Evolutionary conservation across 768 basidiomycete species (phyloP).

Genomic region (Cyclocybe aegerita): DNA sequence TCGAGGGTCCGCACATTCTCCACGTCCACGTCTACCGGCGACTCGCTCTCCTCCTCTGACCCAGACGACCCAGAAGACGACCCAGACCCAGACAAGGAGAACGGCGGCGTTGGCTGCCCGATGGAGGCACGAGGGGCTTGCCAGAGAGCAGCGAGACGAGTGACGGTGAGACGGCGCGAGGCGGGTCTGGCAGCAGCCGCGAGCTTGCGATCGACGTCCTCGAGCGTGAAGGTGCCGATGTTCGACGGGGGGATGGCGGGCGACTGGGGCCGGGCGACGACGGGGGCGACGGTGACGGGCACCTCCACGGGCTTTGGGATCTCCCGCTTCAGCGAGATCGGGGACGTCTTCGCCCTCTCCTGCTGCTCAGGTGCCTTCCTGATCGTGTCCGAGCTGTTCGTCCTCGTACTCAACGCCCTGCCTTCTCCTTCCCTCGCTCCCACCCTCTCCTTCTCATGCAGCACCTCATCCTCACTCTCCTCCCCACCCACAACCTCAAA

Average conservation of each 20-base stretch:
- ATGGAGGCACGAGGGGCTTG: constrained; percentile 8
- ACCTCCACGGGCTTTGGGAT: background rate
- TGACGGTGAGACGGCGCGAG: constrained; percentile 24
- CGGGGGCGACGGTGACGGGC: constrained; percentile 14
- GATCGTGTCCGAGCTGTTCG: background rate
- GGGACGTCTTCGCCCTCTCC: background rate
- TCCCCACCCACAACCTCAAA: constrained; percentile 21
- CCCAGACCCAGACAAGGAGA: background rate
- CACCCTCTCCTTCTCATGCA: constrained; percentile 25
- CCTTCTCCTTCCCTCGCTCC: constrained; percentile 15
- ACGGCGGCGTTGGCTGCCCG: constrained; percentile 8
- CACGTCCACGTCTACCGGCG: background rate
- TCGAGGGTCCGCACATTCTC: constrained; percentile 54
- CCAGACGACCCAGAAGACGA: constrained; percentile 14
- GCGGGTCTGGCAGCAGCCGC: constrained; percentile 20
- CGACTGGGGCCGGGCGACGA: too few relatives aligned
- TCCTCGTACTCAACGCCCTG: background rate
- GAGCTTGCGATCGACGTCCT: constrained; percentile 55
- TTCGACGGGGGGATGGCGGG: background rate
- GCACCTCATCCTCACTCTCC: constrained; percentile 21
- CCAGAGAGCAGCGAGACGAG: constrained; percentile 7
- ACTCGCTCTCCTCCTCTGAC: constrained; percentile 8
- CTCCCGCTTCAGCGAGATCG: too few relatives aligned
- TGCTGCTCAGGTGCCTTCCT: background rate
- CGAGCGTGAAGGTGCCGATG: constrained; percentile 47